Base-by-base conservation (phyloP, 257 asterid species). In the Solanum etuberosum region DNA sequence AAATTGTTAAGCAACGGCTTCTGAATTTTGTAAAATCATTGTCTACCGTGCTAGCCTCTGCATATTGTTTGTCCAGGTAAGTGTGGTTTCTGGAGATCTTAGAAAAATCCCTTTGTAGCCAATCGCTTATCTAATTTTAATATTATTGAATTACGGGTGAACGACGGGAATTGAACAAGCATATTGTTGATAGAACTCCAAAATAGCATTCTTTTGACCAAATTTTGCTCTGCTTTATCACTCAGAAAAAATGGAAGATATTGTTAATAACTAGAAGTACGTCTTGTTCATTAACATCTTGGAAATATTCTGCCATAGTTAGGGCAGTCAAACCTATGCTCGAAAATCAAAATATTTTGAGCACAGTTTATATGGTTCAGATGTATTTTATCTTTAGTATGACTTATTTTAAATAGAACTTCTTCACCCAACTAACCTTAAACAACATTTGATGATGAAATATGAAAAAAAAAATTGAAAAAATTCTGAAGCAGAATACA, bases 31-130 rank as follows among this genome's bases (percentile, higher is more conserved):
- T 95, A 87, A 93, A 94, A 88, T 95, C 99, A 84, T 91, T 97
- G 91, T 96, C 99, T 29, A 93, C 99, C 3, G 99, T 97, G 88
- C 86, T 97, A 86, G 95, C 99, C 82, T 95, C 91, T 90, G 99
- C 99, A 35, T 96, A 93, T 91, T 94, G 98, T 91, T 89, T 97
- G 81, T 94, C 99, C 76, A 93, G 99, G 98, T 94, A 88, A 86
- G 92, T 88, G 32, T 38, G 37, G 21, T 87, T 71, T 83, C 87
- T 72, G 29, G 59, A 23, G 83, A 86, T 87, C 84, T 46, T 78
- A 27, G 46, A 46, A 42, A 27, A 46, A 8, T 0, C 5, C 27
- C 18, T 46, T 10, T 80, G 67, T 29, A 43, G 40, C 40, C 84
- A 78, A 43, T 78, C 84, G 1, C 20, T 18, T 5, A 78, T 78